Percentiles rank a stretch among this genome's conserved stretches.
phyloP scores from a whole-genome alignment of 2,329 filamentous ascomycete genomes.

The Phoma sp. region DNA sequence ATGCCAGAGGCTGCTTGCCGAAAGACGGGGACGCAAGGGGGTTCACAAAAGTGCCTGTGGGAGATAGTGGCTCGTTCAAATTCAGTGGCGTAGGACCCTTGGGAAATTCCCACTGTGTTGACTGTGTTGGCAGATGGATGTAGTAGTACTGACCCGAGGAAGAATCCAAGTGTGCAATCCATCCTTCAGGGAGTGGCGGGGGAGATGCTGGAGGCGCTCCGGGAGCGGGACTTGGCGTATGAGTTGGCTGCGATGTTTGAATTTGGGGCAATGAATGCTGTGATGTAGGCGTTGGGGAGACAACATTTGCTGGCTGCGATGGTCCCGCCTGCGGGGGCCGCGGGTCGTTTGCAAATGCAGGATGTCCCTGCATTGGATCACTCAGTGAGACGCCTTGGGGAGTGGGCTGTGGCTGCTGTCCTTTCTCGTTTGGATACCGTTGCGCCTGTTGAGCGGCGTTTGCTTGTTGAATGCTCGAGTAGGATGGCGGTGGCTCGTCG shows the following conservation, averaged over 20 bases:
- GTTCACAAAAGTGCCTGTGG: slow-evolving; percentile 65
- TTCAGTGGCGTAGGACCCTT: slow-evolving; percentile 92
- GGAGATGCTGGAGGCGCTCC: slow-evolving; percentile 77
- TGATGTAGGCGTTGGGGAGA: slow-evolving; percentile 42
- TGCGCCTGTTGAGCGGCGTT: slow-evolving; percentile 54
- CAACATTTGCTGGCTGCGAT: slow-evolving; percentile 42
- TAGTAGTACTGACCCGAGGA: slow-evolving; percentile 99
- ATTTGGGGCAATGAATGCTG: slow-evolving; percentile 34
- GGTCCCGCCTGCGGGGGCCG: slow-evolving; percentile 60
- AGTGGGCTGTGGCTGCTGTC: slow-evolving; percentile 49
- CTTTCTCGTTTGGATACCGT: slow-evolving; percentile 81
- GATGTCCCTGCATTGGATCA: slow-evolving; percentile 69
- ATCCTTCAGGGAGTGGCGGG: slow-evolving; percentile 92
- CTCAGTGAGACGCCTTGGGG: slow-evolving; percentile 38
- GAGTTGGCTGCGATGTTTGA: slow-evolving; percentile 32
- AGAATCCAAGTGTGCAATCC: slow-evolving; percentile 95
- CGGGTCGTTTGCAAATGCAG: slow-evolving; percentile 88
- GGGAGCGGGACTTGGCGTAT: slow-evolving; percentile 63
- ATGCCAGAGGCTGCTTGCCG: slow-evolving; percentile 71
- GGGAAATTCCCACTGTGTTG: slow-evolving; percentile 98
- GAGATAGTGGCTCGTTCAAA: slow-evolving; percentile 85
- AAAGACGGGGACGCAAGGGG: slow-evolving; percentile 55
- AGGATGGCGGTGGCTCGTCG: slow-evolving; percentile 91
- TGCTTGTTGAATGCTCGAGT: slow-evolving; percentile 67
- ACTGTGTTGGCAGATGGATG: slow-evolving; percentile 92